A percentile compares a stretch with the other conserved stretches of the same genome.
Evolutionary conservation across 1,139 yeast species (phyloP).

Genomic region (Pichia sp.): DNA sequence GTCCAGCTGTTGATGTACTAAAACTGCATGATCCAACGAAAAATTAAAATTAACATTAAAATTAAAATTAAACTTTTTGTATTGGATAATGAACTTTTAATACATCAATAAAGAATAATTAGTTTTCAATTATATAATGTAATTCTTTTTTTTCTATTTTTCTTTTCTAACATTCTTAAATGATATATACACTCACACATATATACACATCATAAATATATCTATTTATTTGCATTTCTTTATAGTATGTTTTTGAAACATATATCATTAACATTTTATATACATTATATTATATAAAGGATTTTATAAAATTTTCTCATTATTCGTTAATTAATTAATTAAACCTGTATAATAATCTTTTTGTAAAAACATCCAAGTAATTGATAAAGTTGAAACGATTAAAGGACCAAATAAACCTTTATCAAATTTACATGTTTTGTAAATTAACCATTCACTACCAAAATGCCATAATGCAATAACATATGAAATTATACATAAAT

Average conservation of each 20-base stretch:
- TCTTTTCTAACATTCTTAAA: too few species aligned
- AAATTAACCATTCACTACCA: conserved; percentile 73
- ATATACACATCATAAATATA: too few species aligned
- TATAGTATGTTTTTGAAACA: too few species aligned
- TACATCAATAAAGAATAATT: too few species aligned
- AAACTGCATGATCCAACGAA: conserved; percentile 77
- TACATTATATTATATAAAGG: not conserved
- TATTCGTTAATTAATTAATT: not conserved
- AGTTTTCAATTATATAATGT: too few species aligned
- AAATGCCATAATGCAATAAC: conserved; percentile 81
- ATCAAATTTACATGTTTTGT: conserved; percentile 73
- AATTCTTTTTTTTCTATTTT: too few species aligned
- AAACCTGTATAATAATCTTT: conserved; percentile 31
- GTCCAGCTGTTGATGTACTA: conserved; percentile 80
- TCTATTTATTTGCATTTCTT: too few species aligned
- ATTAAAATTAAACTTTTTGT: too few species aligned
- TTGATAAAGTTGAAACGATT: conserved; percentile 44
- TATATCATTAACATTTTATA: not conserved
- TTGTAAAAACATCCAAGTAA: conserved; percentile 43
- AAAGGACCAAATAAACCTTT: conserved; percentile 88
- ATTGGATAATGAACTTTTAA: too few species aligned
- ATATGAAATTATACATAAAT: conserved; percentile 77
- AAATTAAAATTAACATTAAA: not conserved
- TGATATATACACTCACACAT: too few species aligned
- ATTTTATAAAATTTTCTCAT: too few species aligned